Evolutionary conservation across 1,139 yeast species (phyloP), one percentile per base, ranked within the genome.

Genomic region (Sugiyamaella paludigena): DNA sequence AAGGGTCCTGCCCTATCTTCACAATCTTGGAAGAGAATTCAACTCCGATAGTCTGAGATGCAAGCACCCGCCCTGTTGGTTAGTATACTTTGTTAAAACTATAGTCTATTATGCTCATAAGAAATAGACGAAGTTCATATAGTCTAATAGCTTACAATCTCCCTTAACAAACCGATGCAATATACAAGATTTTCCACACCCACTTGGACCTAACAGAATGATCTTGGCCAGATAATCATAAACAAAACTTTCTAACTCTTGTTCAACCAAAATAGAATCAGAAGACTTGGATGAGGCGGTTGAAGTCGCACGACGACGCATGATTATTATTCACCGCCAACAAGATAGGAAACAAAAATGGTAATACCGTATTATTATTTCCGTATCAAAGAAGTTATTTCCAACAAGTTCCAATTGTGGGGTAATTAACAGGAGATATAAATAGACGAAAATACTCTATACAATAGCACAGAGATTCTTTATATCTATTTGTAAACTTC

Each of bases 41-140:
- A n/a, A 75, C 79, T 6, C 79, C 79, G 24, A 75, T 73, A 0
- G 79, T 75, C 51, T 75, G 77, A 8, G 74, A 68, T 5, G 65
- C 62, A 30, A 70, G 53, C 5, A 65, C 62, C 15, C 58, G 58
- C 69, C 69, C 60, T 58, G 35, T 29, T 12, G 47, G n/a, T 13
- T 13, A 32, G 34, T 34, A 31, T 40, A 10, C 32, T 13, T 16
- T n/a, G 11, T 13, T n/a, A 15, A 13, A 8, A 11, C n/a, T n/a
- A n/a, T n/a, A 19, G 24, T 19, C 24, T 19, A 19, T 19, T 5
- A 8, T 38, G 19, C 38, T n/a, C n/a, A n/a, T n/a, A n/a, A n/a
- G n/a, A n/a, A n/a, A n/a, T n/a, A n/a, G n/a, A n/a, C n/a, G n/a
- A n/a, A n/a, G 31, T n/a, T 12, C 13, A 5, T 15, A 9, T 11